A percentile compares a stretch with the other conserved stretches of the same genome.
These are phyloP conservation scores for Vigna unguiculata DNA, from an alignment of 306 rosid species.

Conservation along the genomic window DNA sequence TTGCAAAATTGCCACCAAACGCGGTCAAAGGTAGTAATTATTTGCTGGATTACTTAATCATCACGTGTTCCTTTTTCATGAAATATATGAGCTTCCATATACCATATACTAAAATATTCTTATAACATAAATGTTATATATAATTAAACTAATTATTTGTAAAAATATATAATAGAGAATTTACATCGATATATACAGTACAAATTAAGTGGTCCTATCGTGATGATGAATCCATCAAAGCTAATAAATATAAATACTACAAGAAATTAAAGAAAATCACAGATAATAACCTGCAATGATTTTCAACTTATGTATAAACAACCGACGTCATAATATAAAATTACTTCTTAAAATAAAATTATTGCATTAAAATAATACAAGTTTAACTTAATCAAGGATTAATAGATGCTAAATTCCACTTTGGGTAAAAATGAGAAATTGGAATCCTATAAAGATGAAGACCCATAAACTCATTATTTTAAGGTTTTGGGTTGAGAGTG, in stretches of 20 bases:
- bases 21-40: slow-evolving; percentile 47
- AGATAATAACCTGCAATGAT: slow-evolving; percentile 17
- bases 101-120: slow-evolving; percentile 17
- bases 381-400: too few species aligned
- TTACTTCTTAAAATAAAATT: too few species aligned
- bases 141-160: slow-evolving; percentile 5
- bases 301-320: background rate
- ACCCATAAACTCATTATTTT: too few species aligned
- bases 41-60: slow-evolving; percentile 45
- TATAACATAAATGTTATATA: background rate
- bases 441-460: too few species aligned
- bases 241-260: background rate
- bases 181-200: background rate
- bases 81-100: slow-evolving; percentile 6
- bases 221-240: slow-evolving; percentile 30
- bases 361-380: too few species aligned
- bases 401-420: too few species aligned
- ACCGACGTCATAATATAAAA: too few species aligned
- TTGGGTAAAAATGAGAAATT: too few species aligned
- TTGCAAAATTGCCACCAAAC: slow-evolving; percentile 47
- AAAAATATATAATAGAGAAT: slow-evolving; percentile 12
- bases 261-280: too few species aligned
- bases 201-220: slow-evolving; percentile 26
- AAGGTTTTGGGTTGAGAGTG: too few species aligned
- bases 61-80: slow-evolving; percentile 40